These are phyloP conservation scores for Colletotrichum sublineola DNA, from an alignment of 2,329 filamentous ascomycete genomes.

Conservation along the genomic window DNA sequence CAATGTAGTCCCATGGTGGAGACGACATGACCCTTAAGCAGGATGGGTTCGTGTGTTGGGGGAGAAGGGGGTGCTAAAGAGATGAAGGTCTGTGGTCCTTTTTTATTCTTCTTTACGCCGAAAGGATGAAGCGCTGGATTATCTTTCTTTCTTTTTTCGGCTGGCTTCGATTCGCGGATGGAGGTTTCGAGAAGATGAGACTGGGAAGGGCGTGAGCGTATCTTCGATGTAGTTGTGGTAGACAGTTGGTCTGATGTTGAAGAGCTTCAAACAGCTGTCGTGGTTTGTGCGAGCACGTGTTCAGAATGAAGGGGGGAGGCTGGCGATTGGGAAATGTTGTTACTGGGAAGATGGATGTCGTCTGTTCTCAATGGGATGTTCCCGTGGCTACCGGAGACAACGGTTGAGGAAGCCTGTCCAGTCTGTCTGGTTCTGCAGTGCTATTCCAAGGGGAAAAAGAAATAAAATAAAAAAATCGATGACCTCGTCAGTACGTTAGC, in stretches of 20 bases:
- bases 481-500: neutral
- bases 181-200: constrained; percentile 16
- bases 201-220: constrained; percentile 3
- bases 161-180: constrained; percentile 12
- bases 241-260: constrained; percentile 37
- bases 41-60: constrained; percentile 31
- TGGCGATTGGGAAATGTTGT: neutral
- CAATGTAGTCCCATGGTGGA: constrained; percentile 96
- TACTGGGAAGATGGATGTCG: constrained; percentile 11
- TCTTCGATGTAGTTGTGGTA: constrained; percentile 7
- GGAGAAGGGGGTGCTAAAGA: constrained; percentile 17
- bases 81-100: constrained; percentile 32
- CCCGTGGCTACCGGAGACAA: constrained; percentile 6
- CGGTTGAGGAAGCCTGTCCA: neutral
- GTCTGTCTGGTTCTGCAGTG: neutral
- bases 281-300: constrained; percentile 39
- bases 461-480: constrained; percentile 3
- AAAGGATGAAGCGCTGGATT: constrained; percentile 11
- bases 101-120: neutral
- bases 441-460: neutral
- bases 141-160: neutral
- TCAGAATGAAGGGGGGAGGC: constrained; percentile 27
- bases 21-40: constrained; percentile 63
- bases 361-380: constrained; percentile 22
- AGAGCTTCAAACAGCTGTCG: constrained; percentile 30